Conservation (phyloP, 805 yeast genomes). For the Debaryomyces hansenii region DNA sequence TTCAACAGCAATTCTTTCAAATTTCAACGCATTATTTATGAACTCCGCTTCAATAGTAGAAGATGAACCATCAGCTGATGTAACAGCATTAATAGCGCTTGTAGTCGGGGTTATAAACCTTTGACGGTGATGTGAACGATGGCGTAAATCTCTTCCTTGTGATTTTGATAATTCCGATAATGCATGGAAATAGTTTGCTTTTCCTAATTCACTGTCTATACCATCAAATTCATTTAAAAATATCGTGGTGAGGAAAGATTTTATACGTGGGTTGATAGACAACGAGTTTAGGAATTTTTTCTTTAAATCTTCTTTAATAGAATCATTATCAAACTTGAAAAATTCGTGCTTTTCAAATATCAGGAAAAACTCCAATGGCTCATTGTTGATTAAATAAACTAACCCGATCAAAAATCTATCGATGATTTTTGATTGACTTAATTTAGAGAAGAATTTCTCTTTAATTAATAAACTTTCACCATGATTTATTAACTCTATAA, state of each 20-base stretch:
- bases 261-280: slow-evolving; percentile 13
- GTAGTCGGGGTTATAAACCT: slow-evolving; percentile 9
- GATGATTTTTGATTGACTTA: slow-evolving; percentile 33
- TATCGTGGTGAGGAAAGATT: slow-evolving; percentile 20
- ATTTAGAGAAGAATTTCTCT: slow-evolving; percentile 35
- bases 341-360: slow-evolving; percentile 22
- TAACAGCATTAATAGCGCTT: neutral
- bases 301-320: slow-evolving; percentile 5
- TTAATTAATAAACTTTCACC: slow-evolving; percentile 44
- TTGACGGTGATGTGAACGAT: slow-evolving; percentile 3
- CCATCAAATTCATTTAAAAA: slow-evolving; percentile 14
- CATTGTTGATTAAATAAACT: slow-evolving; percentile 29
- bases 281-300: slow-evolving; percentile 14
- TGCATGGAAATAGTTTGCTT: slow-evolving; percentile 30
- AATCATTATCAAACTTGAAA: slow-evolving; percentile 14
- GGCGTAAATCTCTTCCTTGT: slow-evolving; percentile 11
- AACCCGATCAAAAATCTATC: slow-evolving; percentile 35
- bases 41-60: slow-evolving; percentile 11
- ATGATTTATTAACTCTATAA: slow-evolving; percentile 26
- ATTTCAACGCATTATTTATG: slow-evolving; percentile 19
- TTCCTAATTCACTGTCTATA: slow-evolving; percentile 5
- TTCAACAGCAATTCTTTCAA: slow-evolving; percentile 27
- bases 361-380: slow-evolving; percentile 20
- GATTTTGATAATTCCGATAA: slow-evolving; percentile 24
- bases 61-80: neutral